Base-by-base conservation (phyloP, 495 filamentous ascomycete species). In the Neurospora sp. region DNA sequence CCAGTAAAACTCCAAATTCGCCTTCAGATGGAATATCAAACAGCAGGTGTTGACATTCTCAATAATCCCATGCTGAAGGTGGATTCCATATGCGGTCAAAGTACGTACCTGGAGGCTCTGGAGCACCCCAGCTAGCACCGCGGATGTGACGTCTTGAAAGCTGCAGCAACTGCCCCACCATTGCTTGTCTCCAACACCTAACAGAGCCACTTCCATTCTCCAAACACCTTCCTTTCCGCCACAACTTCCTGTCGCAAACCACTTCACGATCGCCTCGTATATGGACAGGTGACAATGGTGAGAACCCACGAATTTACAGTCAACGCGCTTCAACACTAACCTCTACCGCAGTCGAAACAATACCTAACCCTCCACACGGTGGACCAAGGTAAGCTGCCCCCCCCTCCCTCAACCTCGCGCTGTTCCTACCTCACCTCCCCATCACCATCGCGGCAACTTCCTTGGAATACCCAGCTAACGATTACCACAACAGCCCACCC, bases 281-380 rank as follows among this genome's bases (percentile, higher is more conserved):
- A 80, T 81, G 80, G 80, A 79, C 31, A 76, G 76, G 80, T 82
- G 76, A 80, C 77, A 76, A 86, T 86, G 84, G 84, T 83, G 82
- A 61, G 77, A 40, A 10, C 10, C 5, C 6, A 3, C 5, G 22
- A 38, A 22, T 3, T 4, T 4, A 2, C 8, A 6, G 9, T 27
- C 27, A 61, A 16, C 22, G 5, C 22, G 27, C 27, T 14, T 59
- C 0, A 16, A 39, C 4, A 61, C 73, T 70, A 22, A 70, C 59
- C 12, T 40, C 38, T 16, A 44, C 44, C 68, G 18, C 76, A 99
- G 96, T 98, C 96, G 71, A 97, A 97, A 84, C 96, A 98, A 92
- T 98, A 97, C 80, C 89, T 99, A 42, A 94, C 94, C 72, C 90
- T 90, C 72, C 93, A 97, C 83, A 94, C 94, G 14, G 87, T 96